Conservation (phyloP, 805 yeast genomes). For the Schizosaccharomyces pombe region ASM294v3 CU329670.1:5245001-5245500, state of each 20-base stretch:
- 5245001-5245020: constrained; percentile 5
- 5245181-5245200: background rate
- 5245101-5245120: background rate
- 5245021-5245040: constrained; percentile 1
- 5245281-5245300: background rate
- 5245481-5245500: background rate
- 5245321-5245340: background rate
- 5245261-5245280: background rate
- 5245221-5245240: background rate
- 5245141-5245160: constrained; percentile 1
- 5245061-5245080: background rate
- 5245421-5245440: background rate
- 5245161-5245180: background rate
- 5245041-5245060: constrained; percentile 1
- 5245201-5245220: background rate
- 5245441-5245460: background rate
- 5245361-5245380: background rate
- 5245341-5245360: background rate
- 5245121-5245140: background rate
- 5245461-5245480: background rate
- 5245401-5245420: background rate
- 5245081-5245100: background rate
- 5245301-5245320: background rate
- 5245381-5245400: background rate
- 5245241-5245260: background rate